Base-by-base conservation (phyloP, 106 monocot genomes). In the Allium fistulosum region DNA sequence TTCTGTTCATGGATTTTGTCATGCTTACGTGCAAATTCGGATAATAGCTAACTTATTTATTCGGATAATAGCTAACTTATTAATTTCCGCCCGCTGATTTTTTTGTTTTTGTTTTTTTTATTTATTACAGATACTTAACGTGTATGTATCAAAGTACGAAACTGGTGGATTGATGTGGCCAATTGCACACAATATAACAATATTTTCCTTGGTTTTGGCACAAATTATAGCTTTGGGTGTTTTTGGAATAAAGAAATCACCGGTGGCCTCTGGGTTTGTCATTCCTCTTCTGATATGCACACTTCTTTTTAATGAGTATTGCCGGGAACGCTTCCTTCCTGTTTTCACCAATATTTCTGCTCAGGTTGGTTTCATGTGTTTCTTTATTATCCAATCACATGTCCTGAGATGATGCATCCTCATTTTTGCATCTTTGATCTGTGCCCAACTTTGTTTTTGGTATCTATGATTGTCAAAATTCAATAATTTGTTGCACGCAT, bases 141-240 rank as follows among this genome's bases (percentile, higher is more conserved):
- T 99, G 37, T 99, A 99, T 66, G 72, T 79, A 59, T 50, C 90
- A 11, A 92, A 80, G 66, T 99, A 99, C 18, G 89, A 89, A 55
- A 87, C 88, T 0, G 89, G 89, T 47, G 97, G 97, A 10, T 69
- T 72, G 26, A 80, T 92, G 80, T 99, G 97, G 97, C 97, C 97
- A 0, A 76, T 85, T 26, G 82, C 83, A 48, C 97, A 99, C 79
- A 92, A 92, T 62, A 85, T 92, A 13, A 93, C 89, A n/a, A 78
- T 93, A 28, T 95, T 95, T 81, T 95, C 95, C 15, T 72, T 99
- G 14, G 82, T 92, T 58, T 77, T 99, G 57, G 74, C 89, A 18
- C 97, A 99, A 71, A 82, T 99, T 58, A 90, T 99, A 46, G 80
- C 86, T 37, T 79, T 99, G 59, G 97, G 92, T 57, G 87, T 99